A percentile compares a stretch with the other conserved stretches of the same genome.
phyloP scores from a whole-genome alignment of 495 filamentous ascomycete species.

The Aspergillus avenaceus region DNA sequence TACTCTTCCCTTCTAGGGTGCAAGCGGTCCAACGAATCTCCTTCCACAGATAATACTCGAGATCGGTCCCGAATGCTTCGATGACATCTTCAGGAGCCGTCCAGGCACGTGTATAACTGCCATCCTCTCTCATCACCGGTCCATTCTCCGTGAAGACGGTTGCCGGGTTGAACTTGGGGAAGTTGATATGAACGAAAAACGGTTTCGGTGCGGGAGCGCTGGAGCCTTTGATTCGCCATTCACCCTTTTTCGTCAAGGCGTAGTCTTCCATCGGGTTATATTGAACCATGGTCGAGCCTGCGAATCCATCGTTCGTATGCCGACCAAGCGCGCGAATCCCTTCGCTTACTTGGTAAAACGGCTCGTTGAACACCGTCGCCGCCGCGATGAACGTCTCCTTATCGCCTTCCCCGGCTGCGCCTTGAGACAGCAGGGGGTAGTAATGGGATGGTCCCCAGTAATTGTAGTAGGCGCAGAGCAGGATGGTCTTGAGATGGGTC shows the following conservation, averaged over 20 bases:
- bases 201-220: constrained; percentile 13
- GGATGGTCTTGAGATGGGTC: constrained; percentile 37
- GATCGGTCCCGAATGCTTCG: constrained; percentile 23
- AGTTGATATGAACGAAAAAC: constrained; percentile 46
- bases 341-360: constrained; percentile 40
- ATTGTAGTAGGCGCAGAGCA: constrained; percentile 54
- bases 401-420: constrained; percentile 37
- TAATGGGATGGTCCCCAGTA: constrained; percentile 46
- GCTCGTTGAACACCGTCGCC: constrained; percentile 32
- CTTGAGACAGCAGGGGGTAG: constrained; percentile 47
- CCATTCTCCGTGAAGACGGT: constrained; percentile 13
- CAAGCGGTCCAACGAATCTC: constrained; percentile 26
- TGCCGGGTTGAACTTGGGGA: constrained; percentile 41
- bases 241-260: constrained; percentile 11
- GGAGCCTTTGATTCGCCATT: constrained; percentile 17
- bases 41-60: constrained; percentile 33
- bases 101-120: constrained; percentile 18
- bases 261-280: constrained; percentile 34
- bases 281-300: constrained; percentile 37
- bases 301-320: constrained; percentile 24
- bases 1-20: constrained; percentile 10
- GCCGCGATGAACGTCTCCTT: constrained; percentile 38
- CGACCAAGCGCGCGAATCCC: constrained; percentile 27
- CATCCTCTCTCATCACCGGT: constrained; percentile 7
- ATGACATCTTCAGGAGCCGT: constrained; percentile 19